phyloP scores from a whole-genome alignment of 306 rosid genomes.

The Begonia masoniana region DNA sequence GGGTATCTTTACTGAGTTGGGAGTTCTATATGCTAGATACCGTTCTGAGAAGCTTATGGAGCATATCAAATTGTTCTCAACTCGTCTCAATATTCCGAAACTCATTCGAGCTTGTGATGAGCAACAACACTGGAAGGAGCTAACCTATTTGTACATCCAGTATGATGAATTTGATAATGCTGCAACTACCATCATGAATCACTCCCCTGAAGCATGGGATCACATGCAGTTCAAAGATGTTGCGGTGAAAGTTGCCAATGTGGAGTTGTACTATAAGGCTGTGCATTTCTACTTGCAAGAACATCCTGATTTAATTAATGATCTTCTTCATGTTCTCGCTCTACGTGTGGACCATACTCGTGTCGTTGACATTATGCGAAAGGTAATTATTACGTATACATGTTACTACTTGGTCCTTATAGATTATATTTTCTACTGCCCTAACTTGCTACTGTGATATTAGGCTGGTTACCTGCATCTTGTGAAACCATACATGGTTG shows the following conservation, averaged over 20 bases:
- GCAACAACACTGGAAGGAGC: constrained; percentile 96
- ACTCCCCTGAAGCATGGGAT: constrained; percentile 99
- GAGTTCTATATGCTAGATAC: constrained; percentile 97
- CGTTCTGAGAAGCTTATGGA: constrained; percentile 99
- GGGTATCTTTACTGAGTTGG: constrained; percentile 98
- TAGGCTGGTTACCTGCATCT: constrained; percentile 96
- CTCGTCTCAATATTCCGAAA: constrained; percentile 92
- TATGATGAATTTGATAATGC: constrained; percentile 98
- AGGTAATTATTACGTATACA: constrained; percentile 33
- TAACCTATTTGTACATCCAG: constrained; percentile 90
- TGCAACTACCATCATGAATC: constrained; percentile 97
- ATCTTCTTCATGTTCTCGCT: constrained; percentile 93
- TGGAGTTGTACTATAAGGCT: constrained; percentile 89
- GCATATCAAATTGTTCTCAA: constrained; percentile 89
- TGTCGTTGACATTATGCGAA: constrained; percentile 96
- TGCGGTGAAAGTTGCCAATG: constrained; percentile 84
- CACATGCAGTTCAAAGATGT: constrained; percentile 99
- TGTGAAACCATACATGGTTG: constrained; percentile 99
- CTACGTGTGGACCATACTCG: constrained; percentile 98
- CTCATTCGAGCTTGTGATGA: constrained; percentile 98
- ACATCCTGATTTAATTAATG: constrained; percentile 96
- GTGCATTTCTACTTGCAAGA: constrained; percentile 99
- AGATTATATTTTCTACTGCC: neutral
- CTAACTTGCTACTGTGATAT: neutral
- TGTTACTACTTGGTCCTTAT: constrained; percentile 3